A percentile compares a stretch with the other conserved stretches of the same genome.
These are phyloP conservation scores for Picea glauca DNA, from an alignment of 75 land plant species.

Conservation along the genomic window DNA sequence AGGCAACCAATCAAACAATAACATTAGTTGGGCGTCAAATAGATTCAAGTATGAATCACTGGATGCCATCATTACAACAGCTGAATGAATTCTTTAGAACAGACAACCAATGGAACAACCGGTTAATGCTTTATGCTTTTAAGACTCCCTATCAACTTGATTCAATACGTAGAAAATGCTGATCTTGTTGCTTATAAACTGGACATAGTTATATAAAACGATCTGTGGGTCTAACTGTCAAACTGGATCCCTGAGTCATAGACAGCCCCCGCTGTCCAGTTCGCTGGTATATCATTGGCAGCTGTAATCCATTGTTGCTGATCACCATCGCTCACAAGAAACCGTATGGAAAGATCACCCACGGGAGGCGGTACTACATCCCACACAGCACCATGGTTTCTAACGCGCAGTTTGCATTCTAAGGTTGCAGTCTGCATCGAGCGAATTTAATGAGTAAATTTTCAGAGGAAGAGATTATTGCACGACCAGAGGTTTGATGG, in stretches of 20 bases:
- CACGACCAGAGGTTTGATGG: not conserved
- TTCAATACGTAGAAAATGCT: too few species aligned
- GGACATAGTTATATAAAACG: too few species aligned
- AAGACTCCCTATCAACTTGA: too few species aligned
- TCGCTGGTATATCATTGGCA: not conserved
- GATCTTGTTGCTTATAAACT: too few species aligned
- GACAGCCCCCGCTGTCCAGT: not conserved
- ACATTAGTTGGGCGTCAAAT: too few species aligned
- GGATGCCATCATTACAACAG: too few species aligned
- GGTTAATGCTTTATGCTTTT: too few species aligned
- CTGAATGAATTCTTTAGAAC: too few species aligned
- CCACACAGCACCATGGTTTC: slow-evolving; percentile 61
- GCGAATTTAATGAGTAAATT: not conserved
- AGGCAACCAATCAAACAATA: too few species aligned
- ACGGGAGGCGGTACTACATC: slow-evolving; percentile 35
- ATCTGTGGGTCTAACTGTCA: too few species aligned
- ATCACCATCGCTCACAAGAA: slow-evolving; percentile 26
- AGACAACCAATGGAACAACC: too few species aligned
- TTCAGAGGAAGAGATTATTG: not conserved
- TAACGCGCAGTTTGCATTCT: slow-evolving; percentile 43
- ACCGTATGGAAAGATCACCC: slow-evolving; percentile 36
- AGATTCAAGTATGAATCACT: too few species aligned
- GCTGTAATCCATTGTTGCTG: not conserved
- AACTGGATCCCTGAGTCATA: slow-evolving; percentile 11
- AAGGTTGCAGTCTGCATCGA: slow-evolving; percentile 36